Evolutionary conservation across 345 rosid genomes (phyloP).

Genomic region (Salix caprea): DNA sequence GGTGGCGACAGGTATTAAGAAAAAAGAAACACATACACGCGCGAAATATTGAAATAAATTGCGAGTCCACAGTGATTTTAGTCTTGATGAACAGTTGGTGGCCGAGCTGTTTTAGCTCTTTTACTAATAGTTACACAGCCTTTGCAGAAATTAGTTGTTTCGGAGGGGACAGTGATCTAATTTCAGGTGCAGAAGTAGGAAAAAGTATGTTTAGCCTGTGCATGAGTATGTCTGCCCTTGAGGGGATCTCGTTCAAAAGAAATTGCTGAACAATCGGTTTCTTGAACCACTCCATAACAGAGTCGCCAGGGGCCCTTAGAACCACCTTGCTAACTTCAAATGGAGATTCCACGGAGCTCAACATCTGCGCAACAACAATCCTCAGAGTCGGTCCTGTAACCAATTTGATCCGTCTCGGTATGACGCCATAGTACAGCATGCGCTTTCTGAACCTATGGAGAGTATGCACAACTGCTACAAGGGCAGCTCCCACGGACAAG

Average conservation of each 20-base stretch:
- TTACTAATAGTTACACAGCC: conserved; percentile 13
- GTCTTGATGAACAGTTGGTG: too few species aligned
- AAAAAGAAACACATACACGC: too few species aligned
- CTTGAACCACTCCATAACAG: conserved; percentile 95
- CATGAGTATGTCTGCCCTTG: conserved; percentile 87
- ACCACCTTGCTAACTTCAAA: conserved; percentile 96
- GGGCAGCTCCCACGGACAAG: conserved; percentile 94
- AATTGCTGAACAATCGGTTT: conserved; percentile 96
- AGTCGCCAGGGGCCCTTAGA: conserved; percentile 82
- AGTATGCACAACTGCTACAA: conserved; percentile 89
- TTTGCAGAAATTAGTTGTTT: conserved; percentile 25
- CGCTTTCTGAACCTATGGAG: conserved; percentile 93
- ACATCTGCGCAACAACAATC: conserved; percentile 87
- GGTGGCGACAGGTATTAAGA: too few species aligned
- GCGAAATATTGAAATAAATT: too few species aligned
- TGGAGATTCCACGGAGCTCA: conserved; percentile 90
- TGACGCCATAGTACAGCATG: conserved; percentile 87
- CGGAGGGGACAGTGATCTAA: conserved; percentile 69
- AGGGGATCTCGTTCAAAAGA: conserved; percentile 84
- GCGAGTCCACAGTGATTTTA: too few species aligned
- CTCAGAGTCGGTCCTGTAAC: conserved; percentile 93
- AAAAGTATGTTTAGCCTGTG: conserved; percentile 80
- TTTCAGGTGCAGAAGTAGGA: conserved; percentile 94
- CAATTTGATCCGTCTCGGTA: conserved; percentile 89
- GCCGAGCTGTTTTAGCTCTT: too few species aligned